Conservation (phyloP, 148 eudicot species). For the Silene uniflora region DNA sequence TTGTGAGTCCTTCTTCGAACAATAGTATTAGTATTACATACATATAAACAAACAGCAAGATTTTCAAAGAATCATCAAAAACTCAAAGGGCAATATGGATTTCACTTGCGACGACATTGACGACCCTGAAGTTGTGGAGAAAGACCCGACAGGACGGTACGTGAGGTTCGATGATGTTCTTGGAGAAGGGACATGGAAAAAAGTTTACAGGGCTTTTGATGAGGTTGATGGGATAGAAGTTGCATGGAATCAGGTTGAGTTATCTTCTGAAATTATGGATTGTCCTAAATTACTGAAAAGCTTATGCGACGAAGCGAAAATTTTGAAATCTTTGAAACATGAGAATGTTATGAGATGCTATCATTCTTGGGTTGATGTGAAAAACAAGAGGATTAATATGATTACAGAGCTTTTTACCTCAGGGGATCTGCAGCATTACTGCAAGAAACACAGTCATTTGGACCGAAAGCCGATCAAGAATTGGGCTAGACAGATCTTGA, state of each 20-base stretch:
- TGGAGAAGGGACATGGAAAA: slow-evolving; percentile 4
- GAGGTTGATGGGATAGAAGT: slow-evolving; percentile 9
- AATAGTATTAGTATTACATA: not conserved
- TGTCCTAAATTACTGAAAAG: not conserved
- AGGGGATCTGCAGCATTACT: slow-evolving; percentile 27
- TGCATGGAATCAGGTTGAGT: slow-evolving; percentile 5
- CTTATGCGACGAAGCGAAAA: not conserved
- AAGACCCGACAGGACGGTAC: slow-evolving; percentile 9
- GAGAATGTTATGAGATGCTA: slow-evolving; percentile 30
- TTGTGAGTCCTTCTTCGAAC: slow-evolving; percentile 12
- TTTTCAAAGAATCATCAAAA: no score
- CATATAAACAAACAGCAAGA: no score
- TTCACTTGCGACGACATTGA: not conserved
- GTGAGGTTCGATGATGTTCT: slow-evolving; percentile 2
- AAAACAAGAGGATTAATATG: slow-evolving; percentile 25
- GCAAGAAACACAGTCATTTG: slow-evolving; percentile 19
- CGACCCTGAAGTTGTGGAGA: not conserved
- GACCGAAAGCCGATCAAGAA: slow-evolving; percentile 27
- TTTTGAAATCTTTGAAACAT: slow-evolving; percentile 27
- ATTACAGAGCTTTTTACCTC: slow-evolving; percentile 33
- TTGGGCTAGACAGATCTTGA: slow-evolving; percentile 28
- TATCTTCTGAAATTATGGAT: not conserved
- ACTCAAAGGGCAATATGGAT: not conserved
- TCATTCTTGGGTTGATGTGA: slow-evolving; percentile 29
- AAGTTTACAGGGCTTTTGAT: slow-evolving; percentile 15